phyloP scores from a whole-genome alignment of 1,139 yeast species.

The Torulaspora globosa region DNA sequence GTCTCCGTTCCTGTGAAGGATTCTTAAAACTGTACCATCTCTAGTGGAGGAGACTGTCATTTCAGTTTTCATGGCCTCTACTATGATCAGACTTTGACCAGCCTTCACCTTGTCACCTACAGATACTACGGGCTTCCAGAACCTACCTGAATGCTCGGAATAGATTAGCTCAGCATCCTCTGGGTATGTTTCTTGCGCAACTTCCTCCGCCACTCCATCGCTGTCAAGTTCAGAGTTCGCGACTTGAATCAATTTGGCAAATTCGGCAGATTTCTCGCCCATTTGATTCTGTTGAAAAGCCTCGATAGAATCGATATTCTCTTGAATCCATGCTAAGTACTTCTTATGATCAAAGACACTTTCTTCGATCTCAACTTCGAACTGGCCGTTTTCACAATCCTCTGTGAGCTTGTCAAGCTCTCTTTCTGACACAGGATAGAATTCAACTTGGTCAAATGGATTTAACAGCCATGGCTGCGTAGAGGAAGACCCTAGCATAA shows the following conservation, averaged over 20 bases:
- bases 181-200: conserved; percentile 51
- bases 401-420: conserved; percentile 70
- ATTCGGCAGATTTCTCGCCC: conserved; percentile 79
- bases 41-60: conserved; percentile 77
- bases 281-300: conserved; percentile 63
- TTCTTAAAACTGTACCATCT: conserved; percentile 72
- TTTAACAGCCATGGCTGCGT: conserved; percentile 83
- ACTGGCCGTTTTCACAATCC: conserved; percentile 77
- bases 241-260: conserved; percentile 74
- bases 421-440: conserved; percentile 82
- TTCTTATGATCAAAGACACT: conserved; percentile 77
- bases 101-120: conserved; percentile 73
- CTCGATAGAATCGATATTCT: conserved; percentile 66
- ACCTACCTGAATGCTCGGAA: conserved; percentile 91
- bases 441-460: conserved; percentile 92
- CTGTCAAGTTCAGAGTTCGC: conserved; percentile 72
- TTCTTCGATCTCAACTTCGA: conserved; percentile 68
- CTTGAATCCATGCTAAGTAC: conserved; percentile 74
- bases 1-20: conserved; percentile 81
- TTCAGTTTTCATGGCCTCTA: conserved; percentile 98
- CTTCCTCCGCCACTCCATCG: conserved; percentile 40
- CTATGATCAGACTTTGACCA: conserved; percentile 80
- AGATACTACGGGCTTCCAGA: conserved; percentile 86
- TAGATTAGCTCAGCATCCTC: conserved; percentile 80
- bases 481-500: conserved; percentile 67